A percentile compares a stretch with the other conserved stretches of the same genome.
Evolutionary conservation across 805 yeast genomes (phyloP).

Genomic region (Ogataea naganishii): DNA sequence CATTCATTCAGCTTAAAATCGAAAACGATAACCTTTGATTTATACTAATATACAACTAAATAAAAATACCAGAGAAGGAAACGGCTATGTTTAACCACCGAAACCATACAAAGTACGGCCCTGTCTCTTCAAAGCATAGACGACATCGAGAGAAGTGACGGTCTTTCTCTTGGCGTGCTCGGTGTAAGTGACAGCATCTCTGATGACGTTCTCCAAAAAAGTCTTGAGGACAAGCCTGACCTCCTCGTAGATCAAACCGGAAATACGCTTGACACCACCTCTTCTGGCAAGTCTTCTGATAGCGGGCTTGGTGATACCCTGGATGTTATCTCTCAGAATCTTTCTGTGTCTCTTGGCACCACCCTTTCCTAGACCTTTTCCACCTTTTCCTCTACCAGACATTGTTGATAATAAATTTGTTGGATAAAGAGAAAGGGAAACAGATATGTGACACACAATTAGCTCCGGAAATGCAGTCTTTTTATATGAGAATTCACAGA

Average conservation of each 20-base stretch:
- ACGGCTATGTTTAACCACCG: conserved; percentile 97
- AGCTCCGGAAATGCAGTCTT: too few species aligned
- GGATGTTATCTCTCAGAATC: conserved; percentile 98
- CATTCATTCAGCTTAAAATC: too few species aligned
- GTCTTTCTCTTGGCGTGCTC: conserved; percentile 99
- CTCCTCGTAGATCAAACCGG: conserved; percentile 97
- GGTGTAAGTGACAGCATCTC: conserved; percentile 99
- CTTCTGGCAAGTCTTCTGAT: conserved; percentile 99
- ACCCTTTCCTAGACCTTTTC: conserved; percentile 99
- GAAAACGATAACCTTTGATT: too few species aligned
- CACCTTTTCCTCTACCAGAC: conserved; percentile 99
- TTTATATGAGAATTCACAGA: too few species aligned
- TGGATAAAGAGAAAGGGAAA: too few species aligned
- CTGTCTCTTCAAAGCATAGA: conserved; percentile 99
- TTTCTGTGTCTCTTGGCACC: conserved; percentile 99
- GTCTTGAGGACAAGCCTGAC: conserved; percentile 95
- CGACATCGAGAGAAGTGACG: conserved; percentile 97
- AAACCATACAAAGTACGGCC: conserved; percentile 99
- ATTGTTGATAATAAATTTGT: conserved; percentile 34
- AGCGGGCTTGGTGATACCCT: conserved; percentile 99
- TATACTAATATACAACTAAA: too few species aligned
- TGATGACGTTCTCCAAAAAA: conserved; percentile 93
- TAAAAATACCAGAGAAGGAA: too few species aligned
- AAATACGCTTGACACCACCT: conserved; percentile 99
- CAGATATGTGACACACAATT: too few species aligned